Evolutionary conservation across 1,284 basidiomycete species (phyloP).

Genomic region (Trichosporon faecale): DNA sequence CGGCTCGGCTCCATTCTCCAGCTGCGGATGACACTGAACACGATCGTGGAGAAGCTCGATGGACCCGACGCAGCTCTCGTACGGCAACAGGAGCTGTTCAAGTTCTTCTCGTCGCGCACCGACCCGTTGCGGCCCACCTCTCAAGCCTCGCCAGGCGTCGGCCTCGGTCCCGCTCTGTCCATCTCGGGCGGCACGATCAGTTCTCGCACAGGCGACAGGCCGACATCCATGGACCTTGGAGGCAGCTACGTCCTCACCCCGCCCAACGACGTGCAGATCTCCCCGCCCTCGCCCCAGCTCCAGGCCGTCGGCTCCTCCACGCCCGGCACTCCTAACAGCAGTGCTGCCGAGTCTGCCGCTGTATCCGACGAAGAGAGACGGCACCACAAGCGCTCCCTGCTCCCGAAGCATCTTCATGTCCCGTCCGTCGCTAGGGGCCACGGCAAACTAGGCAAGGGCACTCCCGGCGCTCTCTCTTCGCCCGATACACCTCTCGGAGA

Average conservation of each 20-base stretch:
- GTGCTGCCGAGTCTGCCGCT: background rate
- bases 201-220: background rate
- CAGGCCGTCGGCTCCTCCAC: background rate
- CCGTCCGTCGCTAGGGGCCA: slow-evolving; percentile 23
- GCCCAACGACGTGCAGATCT: slow-evolving; percentile 10
- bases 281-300: slow-evolving; percentile 16
- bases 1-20: slow-evolving; percentile 67
- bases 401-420: slow-evolving; percentile 48
- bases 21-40: slow-evolving; percentile 80
- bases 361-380: slow-evolving; percentile 16
- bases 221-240: slow-evolving; percentile 24
- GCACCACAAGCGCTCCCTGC: slow-evolving; percentile 24
- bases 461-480: slow-evolving; percentile 19
- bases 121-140: background rate
- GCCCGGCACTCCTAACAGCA: slow-evolving; percentile 6
- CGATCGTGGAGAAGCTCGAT: slow-evolving; percentile 76
- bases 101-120: slow-evolving; percentile 60
- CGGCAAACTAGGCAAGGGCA: slow-evolving; percentile 4
- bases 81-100: slow-evolving; percentile 81
- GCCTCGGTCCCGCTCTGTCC: background rate
- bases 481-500: background rate
- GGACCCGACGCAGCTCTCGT: slow-evolving; percentile 80
- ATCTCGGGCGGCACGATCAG: background rate
- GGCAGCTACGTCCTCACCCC: slow-evolving; percentile 30
- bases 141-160: background rate